Conservation (phyloP, 2,329 filamentous ascomycete genomes). For the Nemania serpens region DNA sequence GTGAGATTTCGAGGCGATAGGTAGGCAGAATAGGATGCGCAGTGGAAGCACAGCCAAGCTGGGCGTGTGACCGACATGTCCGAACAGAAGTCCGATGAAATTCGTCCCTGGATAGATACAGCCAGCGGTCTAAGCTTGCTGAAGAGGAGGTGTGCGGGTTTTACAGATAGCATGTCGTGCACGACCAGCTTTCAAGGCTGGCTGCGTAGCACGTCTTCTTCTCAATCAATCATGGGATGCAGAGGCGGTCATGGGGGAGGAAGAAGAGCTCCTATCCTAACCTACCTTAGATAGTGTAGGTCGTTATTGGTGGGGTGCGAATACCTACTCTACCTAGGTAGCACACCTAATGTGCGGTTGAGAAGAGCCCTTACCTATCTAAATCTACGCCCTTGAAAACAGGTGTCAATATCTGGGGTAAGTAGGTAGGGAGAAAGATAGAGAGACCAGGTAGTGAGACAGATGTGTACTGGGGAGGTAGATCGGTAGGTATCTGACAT, state of each 20-base stretch:
- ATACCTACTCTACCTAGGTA: neutral
- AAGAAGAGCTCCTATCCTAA: too few relatives aligned
- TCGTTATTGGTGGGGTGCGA: neutral
- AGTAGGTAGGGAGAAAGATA: neutral
- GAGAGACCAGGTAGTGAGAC: neutral
- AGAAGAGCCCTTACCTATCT: neutral
- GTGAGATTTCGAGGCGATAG: neutral
- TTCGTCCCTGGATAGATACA: neutral
- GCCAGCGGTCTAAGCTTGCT: neutral
- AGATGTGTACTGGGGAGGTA: too few relatives aligned
- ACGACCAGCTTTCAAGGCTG: slow-evolving; percentile 5
- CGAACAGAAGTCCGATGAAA: slow-evolving; percentile 18
- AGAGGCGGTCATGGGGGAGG: slow-evolving; percentile 1
- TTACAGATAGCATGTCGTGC: slow-evolving; percentile 12
- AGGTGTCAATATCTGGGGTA: too few relatives aligned
- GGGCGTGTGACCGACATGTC: slow-evolving; percentile 12
- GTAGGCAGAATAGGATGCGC: slow-evolving; percentile 15
- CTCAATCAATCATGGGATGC: neutral
- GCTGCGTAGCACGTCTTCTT: neutral
- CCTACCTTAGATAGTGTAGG: too few relatives aligned
- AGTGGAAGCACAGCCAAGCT: slow-evolving; percentile 24
- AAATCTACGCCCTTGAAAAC: neutral
- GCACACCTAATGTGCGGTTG: neutral
- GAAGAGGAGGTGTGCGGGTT: slow-evolving; percentile 10
- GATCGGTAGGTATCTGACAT: slow-evolving; percentile 1